phyloP scores from a whole-genome alignment of 2,329 filamentous ascomycete species.

The Cladosporium sp. region DNA sequence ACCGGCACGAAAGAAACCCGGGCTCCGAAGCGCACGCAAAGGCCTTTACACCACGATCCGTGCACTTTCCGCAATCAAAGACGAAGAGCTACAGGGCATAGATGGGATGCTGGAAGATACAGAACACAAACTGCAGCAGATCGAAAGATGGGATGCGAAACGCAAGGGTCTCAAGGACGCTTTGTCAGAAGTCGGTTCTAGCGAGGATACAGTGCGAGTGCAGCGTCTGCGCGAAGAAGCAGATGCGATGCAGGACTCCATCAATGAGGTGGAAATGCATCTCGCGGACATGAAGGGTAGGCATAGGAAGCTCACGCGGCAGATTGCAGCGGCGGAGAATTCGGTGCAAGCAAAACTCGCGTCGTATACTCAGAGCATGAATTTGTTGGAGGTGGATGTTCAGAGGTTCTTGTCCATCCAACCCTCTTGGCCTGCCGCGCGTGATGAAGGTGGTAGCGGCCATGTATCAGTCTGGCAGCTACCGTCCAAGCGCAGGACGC shows the following conservation, averaged over 20 bases:
- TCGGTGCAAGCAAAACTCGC: conserved; percentile 67
- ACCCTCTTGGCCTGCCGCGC: conserved; percentile 12
- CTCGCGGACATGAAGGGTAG: conserved; percentile 58
- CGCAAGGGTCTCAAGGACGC: conserved; percentile 52
- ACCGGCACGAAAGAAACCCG: conserved; percentile 50
- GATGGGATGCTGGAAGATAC: conserved; percentile 54
- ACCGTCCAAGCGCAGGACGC: conserved; percentile 60
- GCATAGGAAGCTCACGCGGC: conserved; percentile 55
- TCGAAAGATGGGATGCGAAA: conserved; percentile 57
- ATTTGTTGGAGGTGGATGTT: conserved; percentile 62
- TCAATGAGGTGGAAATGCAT: conserved; percentile 61
- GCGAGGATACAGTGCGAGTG: conserved; percentile 55
- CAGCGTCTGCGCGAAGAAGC: conserved; percentile 49
- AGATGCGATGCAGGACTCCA: conserved; percentile 56
- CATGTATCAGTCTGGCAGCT: conserved; percentile 43
- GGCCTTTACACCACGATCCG: conserved; percentile 62
- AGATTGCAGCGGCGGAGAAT: conserved; percentile 61
- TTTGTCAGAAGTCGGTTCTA: conserved; percentile 52
- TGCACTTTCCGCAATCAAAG: conserved; percentile 62
- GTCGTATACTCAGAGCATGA: conserved; percentile 64
- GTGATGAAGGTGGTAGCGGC: conserved; percentile 15
- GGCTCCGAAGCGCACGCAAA: conserved; percentile 59
- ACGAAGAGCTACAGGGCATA: conserved; percentile 62
- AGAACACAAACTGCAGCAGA: conserved; percentile 54
- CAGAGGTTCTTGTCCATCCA: conserved; percentile 48